Conservation (phyloP, 2,329 filamentous ascomycete species). For the Clarireedia hainanense region DNA sequence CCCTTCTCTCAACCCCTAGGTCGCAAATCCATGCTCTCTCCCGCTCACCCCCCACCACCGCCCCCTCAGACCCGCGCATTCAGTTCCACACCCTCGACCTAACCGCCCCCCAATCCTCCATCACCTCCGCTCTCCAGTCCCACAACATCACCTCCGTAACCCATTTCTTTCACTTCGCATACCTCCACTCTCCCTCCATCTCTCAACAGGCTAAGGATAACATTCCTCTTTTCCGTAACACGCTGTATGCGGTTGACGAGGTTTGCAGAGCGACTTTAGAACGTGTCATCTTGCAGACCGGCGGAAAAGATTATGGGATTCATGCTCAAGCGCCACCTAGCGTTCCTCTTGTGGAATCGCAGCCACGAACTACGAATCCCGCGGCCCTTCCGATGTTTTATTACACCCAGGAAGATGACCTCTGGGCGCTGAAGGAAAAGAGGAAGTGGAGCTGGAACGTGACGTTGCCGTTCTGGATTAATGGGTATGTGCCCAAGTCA, state of each 20-base stretch:
- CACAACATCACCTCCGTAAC: neutral
- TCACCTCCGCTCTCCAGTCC: neutral
- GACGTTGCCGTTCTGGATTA: constrained; percentile 5
- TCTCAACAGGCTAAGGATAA: neutral
- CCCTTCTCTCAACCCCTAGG: neutral
- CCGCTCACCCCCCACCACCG: neutral
- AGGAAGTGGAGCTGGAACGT: constrained; percentile 1
- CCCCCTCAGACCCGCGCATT: neutral
- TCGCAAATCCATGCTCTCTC: neutral
- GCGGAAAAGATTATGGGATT: constrained; percentile 1
- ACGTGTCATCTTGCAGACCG: constrained; percentile 2
- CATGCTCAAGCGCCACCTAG: neutral
- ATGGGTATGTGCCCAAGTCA: neutral
- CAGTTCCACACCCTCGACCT: neutral
- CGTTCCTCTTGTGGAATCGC: too few species aligned
- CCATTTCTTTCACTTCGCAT: constrained; percentile 5
- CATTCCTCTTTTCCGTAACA: neutral
- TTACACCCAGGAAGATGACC: constrained; percentile 1
- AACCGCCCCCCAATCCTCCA: neutral
- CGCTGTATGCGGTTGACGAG: neutral
- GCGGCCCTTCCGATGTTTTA: neutral
- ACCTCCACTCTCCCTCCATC: neutral
- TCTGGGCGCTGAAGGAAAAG: neutral
- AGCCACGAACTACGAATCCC: neutral
- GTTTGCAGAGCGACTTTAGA: neutral